Percentiles rank a stretch among this genome's conserved stretches.
phyloP scores from a whole-genome alignment of 345 rosid species.

The Luvunga scandens region DNA sequence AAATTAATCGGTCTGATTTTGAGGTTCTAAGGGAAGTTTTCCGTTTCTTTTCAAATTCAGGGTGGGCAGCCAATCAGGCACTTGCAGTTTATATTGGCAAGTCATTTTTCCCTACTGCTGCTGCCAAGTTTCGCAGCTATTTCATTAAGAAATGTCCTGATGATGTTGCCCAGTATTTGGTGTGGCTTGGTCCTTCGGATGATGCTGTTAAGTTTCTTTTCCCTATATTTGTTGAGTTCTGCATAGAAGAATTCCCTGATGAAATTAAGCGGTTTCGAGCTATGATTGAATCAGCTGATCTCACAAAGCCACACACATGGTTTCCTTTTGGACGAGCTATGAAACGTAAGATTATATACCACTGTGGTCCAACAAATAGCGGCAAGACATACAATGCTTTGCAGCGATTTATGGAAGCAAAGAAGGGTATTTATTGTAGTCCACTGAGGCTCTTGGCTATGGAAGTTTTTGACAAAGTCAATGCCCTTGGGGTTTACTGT shows the following conservation, averaged over 20 bases:
- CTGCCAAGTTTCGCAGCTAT: conserved; percentile 41
- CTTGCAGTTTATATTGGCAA: conserved; percentile 79
- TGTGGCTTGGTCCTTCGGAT: conserved; percentile 63
- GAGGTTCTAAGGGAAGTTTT: conserved; percentile 52
- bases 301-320: conserved; percentile 86
- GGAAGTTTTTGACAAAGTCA: conserved; percentile 99
- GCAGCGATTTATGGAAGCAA: conserved; percentile 88
- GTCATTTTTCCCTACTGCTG: conserved; percentile 86
- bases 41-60: conserved; percentile 47
- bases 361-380: conserved; percentile 96
- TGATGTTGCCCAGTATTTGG: conserved; percentile 43
- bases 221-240: conserved; percentile 82
- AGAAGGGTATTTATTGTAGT: conserved; percentile 84
- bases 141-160: conserved; percentile 49
- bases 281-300: conserved; percentile 75
- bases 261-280: conserved; percentile 63
- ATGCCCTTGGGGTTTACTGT: conserved; percentile 80
- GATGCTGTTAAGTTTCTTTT: conserved; percentile 74
- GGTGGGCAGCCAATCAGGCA: conserved; percentile 86
- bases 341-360: conserved; percentile 85
- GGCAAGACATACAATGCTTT: conserved; percentile 92
- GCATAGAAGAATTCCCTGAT: conserved; percentile 70
- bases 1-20: conserved; percentile 37
- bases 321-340: conserved; percentile 91
- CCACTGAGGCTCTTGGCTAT: conserved; percentile 94